Percentiles rank a stretch among this genome's conserved stretches.
phyloP scores from a whole-genome alignment of 805 yeast genomes.

The Lipomyces orientalis region DNA sequence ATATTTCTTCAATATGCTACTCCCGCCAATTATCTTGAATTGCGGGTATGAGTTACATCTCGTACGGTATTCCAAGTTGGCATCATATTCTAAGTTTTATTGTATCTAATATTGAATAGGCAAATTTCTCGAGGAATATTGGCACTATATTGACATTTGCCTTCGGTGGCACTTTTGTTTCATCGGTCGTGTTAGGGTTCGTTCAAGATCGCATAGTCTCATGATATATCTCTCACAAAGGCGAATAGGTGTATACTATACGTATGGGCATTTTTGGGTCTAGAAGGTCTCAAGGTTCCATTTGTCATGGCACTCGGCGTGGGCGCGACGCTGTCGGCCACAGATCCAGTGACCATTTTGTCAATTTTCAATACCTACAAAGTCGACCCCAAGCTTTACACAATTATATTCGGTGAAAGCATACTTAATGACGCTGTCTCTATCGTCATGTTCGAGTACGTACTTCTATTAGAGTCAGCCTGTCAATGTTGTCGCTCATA shows the following conservation, averaged over 20 bases:
- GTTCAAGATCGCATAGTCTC: constrained; percentile 47
- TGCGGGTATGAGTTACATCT: constrained; percentile 95
- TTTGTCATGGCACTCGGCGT: constrained; percentile 97
- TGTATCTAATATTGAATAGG: constrained; percentile 48
- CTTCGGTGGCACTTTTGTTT: constrained; percentile 93
- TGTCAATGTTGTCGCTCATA: neutral
- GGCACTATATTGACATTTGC: constrained; percentile 93
- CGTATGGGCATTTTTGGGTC: constrained; percentile 88
- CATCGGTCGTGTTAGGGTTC: constrained; percentile 88
- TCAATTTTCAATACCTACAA: constrained; percentile 97
- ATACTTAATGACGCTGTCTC: constrained; percentile 95
- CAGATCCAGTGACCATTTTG: constrained; percentile 96
- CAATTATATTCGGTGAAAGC: constrained; percentile 96
- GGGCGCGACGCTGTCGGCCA: constrained; percentile 97
- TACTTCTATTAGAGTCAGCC: neutral
- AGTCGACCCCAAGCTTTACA: constrained; percentile 96
- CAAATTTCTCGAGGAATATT: constrained; percentile 89
- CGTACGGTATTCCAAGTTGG: constrained; percentile 6
- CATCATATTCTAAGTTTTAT: neutral
- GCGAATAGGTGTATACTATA: constrained; percentile 46
- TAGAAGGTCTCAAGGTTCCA: constrained; percentile 85
- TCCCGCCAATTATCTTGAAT: constrained; percentile 95
- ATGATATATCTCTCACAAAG: neutral
- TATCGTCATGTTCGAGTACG: constrained; percentile 90
- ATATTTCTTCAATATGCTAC: constrained; percentile 88